A percentile compares a stretch with the other conserved stretches of the same genome.
Evolutionary conservation across 108 stramenopile species (phyloP).

Genomic region (Cyclotella atomus): DNA sequence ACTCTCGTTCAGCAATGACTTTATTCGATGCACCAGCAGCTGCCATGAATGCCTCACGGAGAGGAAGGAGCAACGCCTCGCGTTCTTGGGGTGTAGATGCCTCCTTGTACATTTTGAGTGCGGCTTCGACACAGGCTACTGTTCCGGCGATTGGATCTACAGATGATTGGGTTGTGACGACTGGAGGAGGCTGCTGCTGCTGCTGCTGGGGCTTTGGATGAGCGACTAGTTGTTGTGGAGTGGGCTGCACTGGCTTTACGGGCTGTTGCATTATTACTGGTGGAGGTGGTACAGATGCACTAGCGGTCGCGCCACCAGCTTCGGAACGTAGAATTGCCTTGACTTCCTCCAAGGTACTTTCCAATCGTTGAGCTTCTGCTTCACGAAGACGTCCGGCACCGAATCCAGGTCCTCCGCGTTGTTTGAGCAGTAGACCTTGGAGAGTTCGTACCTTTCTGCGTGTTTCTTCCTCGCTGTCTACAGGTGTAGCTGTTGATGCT

Average conservation of each 20-base stretch:
- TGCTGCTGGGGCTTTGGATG: constrained; percentile 15
- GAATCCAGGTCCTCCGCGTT: constrained; percentile 88
- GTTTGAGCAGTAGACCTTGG: constrained; percentile 84
- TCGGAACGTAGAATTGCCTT: constrained; percentile 55
- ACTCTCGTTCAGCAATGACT: constrained; percentile 50
- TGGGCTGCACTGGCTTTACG: not conserved
- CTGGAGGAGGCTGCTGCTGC: constrained; percentile 27
- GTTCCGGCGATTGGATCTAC: constrained; percentile 53
- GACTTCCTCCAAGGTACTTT: constrained; percentile 53
- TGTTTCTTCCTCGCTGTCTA: constrained; percentile 53
- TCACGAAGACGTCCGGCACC: constrained; percentile 73
- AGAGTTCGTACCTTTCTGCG: constrained; percentile 64
- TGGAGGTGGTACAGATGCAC: not conserved
- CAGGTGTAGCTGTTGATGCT: constrained; percentile 25
- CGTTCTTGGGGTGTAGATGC: constrained; percentile 59
- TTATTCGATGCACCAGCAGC: constrained; percentile 63
- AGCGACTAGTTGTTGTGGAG: not conserved
- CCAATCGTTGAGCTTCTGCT: constrained; percentile 60
- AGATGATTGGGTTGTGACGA: no score
- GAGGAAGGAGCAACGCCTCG: constrained; percentile 55
- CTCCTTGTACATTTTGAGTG: constrained; percentile 77
- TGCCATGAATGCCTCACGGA: constrained; percentile 75
- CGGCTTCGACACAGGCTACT: constrained; percentile 81
- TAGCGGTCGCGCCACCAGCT: not conserved
- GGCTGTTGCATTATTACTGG: not conserved